Evolutionary conservation across 352 stramenopile species (phyloP).

Genomic region (Globisporangium echinulatum): DNA sequence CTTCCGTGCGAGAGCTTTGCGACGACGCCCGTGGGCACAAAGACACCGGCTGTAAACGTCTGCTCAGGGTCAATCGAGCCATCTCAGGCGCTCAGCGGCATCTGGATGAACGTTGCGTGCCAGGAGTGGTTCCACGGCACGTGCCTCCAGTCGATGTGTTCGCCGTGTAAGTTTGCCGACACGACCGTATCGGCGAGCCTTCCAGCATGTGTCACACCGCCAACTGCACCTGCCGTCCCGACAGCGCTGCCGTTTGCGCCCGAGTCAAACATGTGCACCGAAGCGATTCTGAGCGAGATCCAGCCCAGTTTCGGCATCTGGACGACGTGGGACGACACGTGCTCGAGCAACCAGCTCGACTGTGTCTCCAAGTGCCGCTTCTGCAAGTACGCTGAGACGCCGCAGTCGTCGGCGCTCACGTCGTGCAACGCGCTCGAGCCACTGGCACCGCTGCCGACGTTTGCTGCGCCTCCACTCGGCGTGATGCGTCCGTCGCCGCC

Average conservation of each 20-base stretch:
- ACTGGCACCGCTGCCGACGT: slow-evolving; percentile 1
- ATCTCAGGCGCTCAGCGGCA: slow-evolving; percentile 8
- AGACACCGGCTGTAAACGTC: slow-evolving; percentile 2
- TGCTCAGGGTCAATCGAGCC: slow-evolving; percentile 4
- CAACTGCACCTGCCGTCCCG: not conserved
- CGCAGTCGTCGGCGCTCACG: slow-evolving; percentile 2
- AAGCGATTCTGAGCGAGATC: slow-evolving; percentile 3
- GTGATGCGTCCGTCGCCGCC: not conserved
- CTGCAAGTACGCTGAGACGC: slow-evolving; percentile 9
- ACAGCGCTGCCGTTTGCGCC: not conserved
- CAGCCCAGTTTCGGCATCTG: slow-evolving; percentile 10
- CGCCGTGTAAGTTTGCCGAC: slow-evolving; percentile 8
- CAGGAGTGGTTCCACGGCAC: slow-evolving; percentile 5
- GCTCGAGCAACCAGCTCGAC: not conserved
- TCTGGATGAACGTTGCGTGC: slow-evolving; percentile 12
- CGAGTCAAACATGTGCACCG: slow-evolving; percentile 5
- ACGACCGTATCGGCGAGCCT: slow-evolving; percentile 1
- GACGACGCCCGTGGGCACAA: not conserved
- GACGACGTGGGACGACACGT: slow-evolving; percentile 9
- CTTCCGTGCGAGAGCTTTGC: slow-evolving; percentile 4
- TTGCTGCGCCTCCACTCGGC: not conserved
- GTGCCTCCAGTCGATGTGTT: slow-evolving; percentile 8
- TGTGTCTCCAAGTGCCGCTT: slow-evolving; percentile 12
- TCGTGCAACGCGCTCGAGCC: slow-evolving; percentile 4
- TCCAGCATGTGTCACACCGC: slow-evolving; percentile 1